A percentile compares a stretch with the other conserved stretches of the same genome.
phyloP scores from a whole-genome alignment of 768 basidiomycete species.

The Ramaria sp. region DNA sequence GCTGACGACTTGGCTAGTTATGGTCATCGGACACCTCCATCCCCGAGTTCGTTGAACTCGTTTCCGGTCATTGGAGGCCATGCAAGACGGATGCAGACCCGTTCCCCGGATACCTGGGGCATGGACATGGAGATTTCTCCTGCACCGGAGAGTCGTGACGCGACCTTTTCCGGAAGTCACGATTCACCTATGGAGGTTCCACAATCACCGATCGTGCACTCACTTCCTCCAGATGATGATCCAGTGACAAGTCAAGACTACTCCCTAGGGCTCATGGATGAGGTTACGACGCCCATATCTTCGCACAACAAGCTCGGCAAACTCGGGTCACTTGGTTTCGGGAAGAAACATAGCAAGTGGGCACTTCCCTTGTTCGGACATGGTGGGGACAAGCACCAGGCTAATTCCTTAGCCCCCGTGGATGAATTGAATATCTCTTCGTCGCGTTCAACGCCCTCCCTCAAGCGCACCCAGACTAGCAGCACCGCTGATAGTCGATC shows the following conservation, averaged over 20 bases:
- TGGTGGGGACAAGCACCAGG: constrained; percentile 49
- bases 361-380: constrained; percentile 56
- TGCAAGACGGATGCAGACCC: not conserved
- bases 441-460: constrained; percentile 45
- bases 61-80: not conserved
- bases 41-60: constrained; percentile 4
- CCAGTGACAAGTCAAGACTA: constrained; percentile 19
- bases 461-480: constrained; percentile 71
- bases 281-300: constrained; percentile 9
- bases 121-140: constrained; percentile 8
- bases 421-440: constrained; percentile 55
- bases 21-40: constrained; percentile 3
- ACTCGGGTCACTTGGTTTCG: constrained; percentile 47
- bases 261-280: constrained; percentile 19
- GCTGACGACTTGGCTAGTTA: constrained; percentile 2
- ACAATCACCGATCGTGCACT: constrained; percentile 6
- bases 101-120: constrained; percentile 1
- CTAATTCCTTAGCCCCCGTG: constrained; percentile 52
- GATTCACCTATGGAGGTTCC: constrained; percentile 9
- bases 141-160: not conserved
- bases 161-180: not conserved
- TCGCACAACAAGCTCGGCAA: constrained; percentile 41
- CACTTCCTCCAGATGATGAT: constrained; percentile 7
- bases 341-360: constrained; percentile 63
- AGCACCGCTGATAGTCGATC: constrained; percentile 60